Evolutionary conservation across 768 basidiomycete species (phyloP).

Genomic region (Mycena latifolia): DNA sequence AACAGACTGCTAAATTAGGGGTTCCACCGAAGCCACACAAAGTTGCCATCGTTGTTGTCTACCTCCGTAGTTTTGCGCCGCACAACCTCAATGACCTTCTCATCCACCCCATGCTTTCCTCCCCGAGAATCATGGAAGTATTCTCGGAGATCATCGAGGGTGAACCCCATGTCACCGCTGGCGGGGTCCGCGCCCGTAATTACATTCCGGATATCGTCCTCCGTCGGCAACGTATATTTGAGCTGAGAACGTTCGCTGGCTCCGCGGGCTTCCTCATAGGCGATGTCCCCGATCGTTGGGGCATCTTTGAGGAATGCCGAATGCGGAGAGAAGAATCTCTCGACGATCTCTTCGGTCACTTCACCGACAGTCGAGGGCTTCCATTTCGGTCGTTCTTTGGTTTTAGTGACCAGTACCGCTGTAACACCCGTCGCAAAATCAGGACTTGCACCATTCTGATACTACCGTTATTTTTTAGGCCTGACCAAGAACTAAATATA

Average conservation of each 20-base stretch:
- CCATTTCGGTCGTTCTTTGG: conserved; percentile 73
- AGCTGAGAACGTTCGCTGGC: conserved; percentile 41
- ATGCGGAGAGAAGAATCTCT: conserved; percentile 74
- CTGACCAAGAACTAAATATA: conserved; percentile 39
- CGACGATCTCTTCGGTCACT: conserved; percentile 68
- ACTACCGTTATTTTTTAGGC: conserved; percentile 35
- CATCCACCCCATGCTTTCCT: conserved; percentile 72
- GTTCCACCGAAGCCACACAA: conserved; percentile 74
- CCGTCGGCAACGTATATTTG: conserved; percentile 78
- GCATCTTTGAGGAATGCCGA: conserved; percentile 61
- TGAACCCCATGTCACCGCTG: conserved; percentile 73
- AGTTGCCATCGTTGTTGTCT: conserved; percentile 70
- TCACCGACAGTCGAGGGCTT: conserved; percentile 71
- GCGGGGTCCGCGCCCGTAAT: conserved; percentile 75
- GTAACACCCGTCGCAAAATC: conserved; percentile 91
- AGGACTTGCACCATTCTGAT: conserved; percentile 77
- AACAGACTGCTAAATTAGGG: conserved; percentile 36
- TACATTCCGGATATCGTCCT: conserved; percentile 75
- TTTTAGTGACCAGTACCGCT: conserved; percentile 66
- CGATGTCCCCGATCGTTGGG: conserved; percentile 45
- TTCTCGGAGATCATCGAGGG: conserved; percentile 71
- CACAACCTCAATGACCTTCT: conserved; percentile 85
- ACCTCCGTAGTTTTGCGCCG: conserved; percentile 73
- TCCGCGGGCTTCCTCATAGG: neutral
- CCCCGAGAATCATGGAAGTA: conserved; percentile 62